Evolutionary conservation across 2,329 filamentous ascomycete species (phyloP), one percentile per base, ranked within the genome.

Genomic region (Colletotrichum caudatum): DNA sequence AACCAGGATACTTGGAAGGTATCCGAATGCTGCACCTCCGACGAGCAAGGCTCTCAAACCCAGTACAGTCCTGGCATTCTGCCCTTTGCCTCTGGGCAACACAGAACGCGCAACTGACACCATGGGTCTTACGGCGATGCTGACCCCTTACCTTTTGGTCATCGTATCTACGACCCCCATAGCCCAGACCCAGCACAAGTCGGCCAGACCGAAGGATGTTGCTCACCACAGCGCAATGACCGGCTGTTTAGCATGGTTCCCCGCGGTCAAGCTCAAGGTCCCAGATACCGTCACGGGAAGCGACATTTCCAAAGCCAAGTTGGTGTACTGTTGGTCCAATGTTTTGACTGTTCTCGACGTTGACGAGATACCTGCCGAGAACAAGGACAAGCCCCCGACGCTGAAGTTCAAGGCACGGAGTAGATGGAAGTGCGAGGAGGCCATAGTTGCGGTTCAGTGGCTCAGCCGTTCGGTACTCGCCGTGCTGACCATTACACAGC

Each of bases 311-410:
- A 92, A 91, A 77, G 93, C 92, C 48, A 98, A 99, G 80, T 87
- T 99, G 23, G 95, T 94, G 0, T 99, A 99, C 82, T 98, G 95
- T 81, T 99, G 96, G 96, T 98, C 96, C 2, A 98, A 98, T 77
- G 90, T 98, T n/a, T 84, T 99, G 74, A 98, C 95, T 0, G 91
- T 99, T 6, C 84, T 99, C 33, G 96, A 99, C 74, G 90, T 98
- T 14, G 91, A 95, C 63, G 92, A 96, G 75, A 85, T 91, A 16
- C 87, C 87, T 26, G 82, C 87, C 0, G 88, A 90, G 18, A 91
- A 94, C 75, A 91, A 90, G 73, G 92, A 95, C 75, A 94, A 94
- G 77, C 93, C 93, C 4, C 89, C 94, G 1, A 91, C 87, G 58
- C 88, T 98, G 29, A 89, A 88, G 56, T 99, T 99, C 81, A 91